These are phyloP conservation scores for Penicillium sp. DNA, from an alignment of 2,329 filamentous ascomycete species.

Conservation along the genomic window DNA sequence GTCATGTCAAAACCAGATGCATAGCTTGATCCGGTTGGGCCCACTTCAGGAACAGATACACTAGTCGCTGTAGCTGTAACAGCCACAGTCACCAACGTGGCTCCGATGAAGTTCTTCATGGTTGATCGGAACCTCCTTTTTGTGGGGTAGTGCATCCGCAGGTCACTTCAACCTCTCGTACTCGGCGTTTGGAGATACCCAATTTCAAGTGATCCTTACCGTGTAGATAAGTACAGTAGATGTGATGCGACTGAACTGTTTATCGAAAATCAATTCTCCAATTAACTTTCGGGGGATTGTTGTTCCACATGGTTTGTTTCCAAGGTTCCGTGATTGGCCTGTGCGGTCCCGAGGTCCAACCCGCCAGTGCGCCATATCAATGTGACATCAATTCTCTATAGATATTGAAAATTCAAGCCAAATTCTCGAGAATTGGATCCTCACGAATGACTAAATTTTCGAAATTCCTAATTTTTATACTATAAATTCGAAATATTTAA, in stretches of 20 bases:
- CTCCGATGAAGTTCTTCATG: constrained; percentile 13
- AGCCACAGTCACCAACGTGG: constrained; percentile 1
- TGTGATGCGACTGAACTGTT: neutral
- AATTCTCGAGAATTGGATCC: too few species aligned
- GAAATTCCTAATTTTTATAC: too few species aligned
- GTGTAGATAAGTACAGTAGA: neutral
- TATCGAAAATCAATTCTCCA: neutral
- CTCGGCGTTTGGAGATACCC: neutral
- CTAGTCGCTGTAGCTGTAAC: constrained; percentile 6
- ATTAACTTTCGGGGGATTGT: neutral
- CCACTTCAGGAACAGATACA: constrained; percentile 10
- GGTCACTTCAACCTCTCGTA: neutral
- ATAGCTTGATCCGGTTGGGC: constrained; percentile 25
- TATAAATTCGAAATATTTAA: too few species aligned
- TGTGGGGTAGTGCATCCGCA: neutral
- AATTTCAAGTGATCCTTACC: neutral
- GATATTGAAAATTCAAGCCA: too few species aligned
- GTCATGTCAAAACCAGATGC: constrained; percentile 33
- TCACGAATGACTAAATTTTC: too few species aligned
- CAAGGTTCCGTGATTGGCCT: neutral
- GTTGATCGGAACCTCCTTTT: neutral
- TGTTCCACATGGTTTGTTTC: neutral
- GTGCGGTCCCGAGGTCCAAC: too few species aligned
- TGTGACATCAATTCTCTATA: too few species aligned
- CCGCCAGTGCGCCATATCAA: too few species aligned